Percentiles rank a stretch among this genome's conserved stretches.
phyloP scores from a whole-genome alignment of 352 stramenopile genomes.

The Phytophthora megakarya region DNA sequence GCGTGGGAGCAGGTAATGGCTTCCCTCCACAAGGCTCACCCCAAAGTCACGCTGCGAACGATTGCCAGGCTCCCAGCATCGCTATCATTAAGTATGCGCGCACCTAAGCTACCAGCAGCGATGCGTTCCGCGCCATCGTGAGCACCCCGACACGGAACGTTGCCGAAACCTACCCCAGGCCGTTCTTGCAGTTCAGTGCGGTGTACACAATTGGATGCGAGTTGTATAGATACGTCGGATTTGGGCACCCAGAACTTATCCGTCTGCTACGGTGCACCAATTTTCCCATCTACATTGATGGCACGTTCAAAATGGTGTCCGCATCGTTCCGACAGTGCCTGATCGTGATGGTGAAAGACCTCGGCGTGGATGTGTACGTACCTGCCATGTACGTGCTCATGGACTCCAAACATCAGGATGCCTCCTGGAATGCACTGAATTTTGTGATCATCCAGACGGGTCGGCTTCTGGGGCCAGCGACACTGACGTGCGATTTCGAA shows the following conservation, averaged over 20 bases:
- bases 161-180: too few species aligned
- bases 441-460: slow-evolving; percentile 17
- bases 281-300: not conserved
- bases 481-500: slow-evolving; percentile 22
- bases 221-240: slow-evolving; percentile 6
- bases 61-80: not conserved
- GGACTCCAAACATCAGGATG: slow-evolving; percentile 14
- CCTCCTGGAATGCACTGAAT: slow-evolving; percentile 4
- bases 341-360: slow-evolving; percentile 1
- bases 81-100: slow-evolving; percentile 13
- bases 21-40: not conserved
- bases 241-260: slow-evolving; percentile 12
- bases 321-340: slow-evolving; percentile 2
- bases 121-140: slow-evolving; percentile 15
- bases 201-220: slow-evolving; percentile 7
- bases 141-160: slow-evolving; percentile 2
- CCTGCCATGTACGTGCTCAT: slow-evolving; percentile 12
- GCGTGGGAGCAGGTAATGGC: slow-evolving; percentile 5
- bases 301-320: slow-evolving; percentile 11
- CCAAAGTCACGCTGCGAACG: not conserved
- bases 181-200: slow-evolving; percentile 18
- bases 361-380: not conserved
- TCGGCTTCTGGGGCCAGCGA: not conserved
- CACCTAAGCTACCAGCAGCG: not conserved
- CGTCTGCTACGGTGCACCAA: slow-evolving; percentile 6